phyloP scores from a whole-genome alignment of 2,329 filamentous ascomycete genomes.

The Ascochyta fabae region DNA sequence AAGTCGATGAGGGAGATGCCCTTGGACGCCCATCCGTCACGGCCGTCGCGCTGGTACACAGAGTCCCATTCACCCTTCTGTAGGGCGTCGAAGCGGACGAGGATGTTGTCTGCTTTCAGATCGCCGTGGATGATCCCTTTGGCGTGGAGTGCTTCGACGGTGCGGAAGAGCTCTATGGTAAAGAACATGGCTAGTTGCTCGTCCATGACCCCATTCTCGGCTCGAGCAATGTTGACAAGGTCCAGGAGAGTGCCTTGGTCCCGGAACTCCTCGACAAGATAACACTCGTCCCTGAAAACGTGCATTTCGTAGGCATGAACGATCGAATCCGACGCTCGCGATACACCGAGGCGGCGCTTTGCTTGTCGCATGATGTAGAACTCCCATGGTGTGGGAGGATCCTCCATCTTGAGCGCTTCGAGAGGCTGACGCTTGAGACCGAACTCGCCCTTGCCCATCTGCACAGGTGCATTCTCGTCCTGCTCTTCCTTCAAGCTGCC shows the following conservation, averaged over 20 bases:
- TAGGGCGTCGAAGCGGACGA: slow-evolving; percentile 76
- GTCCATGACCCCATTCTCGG: slow-evolving; percentile 80
- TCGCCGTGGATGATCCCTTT: slow-evolving; percentile 88
- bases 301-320: slow-evolving; percentile 89
- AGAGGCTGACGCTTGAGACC: slow-evolving; percentile 65
- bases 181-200: slow-evolving; percentile 96
- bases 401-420: slow-evolving; percentile 94
- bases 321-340: slow-evolving; percentile 76
- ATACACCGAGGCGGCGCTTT: slow-evolving; percentile 75
- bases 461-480: slow-evolving; percentile 52
- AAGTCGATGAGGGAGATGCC: slow-evolving; percentile 93
- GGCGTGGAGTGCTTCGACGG: slow-evolving; percentile 82
- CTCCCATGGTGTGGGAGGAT: slow-evolving; percentile 88
- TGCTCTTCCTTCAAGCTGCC: slow-evolving; percentile 62
- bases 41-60: slow-evolving; percentile 76
- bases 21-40: slow-evolving; percentile 77
- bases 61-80: slow-evolving; percentile 58
- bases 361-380: slow-evolving; percentile 92
- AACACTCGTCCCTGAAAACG: slow-evolving; percentile 87
- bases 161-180: slow-evolving; percentile 86
- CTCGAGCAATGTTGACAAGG: slow-evolving; percentile 83
- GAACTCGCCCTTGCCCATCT: slow-evolving; percentile 69
- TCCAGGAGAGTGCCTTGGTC: slow-evolving; percentile 94
- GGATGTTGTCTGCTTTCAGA: slow-evolving; percentile 93
- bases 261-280: slow-evolving; percentile 85